Evolutionary conservation across 495 filamentous ascomycete genomes (phyloP), one percentile per base, ranked within the genome.

Genomic region (Clohesyomyces aquaticus): DNA sequence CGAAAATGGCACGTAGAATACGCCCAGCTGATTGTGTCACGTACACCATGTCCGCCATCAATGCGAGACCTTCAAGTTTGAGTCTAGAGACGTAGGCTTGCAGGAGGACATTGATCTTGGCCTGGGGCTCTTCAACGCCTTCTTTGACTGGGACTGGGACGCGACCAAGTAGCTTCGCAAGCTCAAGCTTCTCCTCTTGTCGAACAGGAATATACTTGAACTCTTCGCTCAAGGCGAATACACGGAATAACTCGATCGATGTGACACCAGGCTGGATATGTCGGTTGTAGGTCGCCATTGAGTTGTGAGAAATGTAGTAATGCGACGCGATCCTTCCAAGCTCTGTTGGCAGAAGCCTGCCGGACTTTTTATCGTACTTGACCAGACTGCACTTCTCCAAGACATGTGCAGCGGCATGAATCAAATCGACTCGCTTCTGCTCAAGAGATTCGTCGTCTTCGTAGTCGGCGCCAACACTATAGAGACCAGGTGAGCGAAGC

Each of bases 171-270:
- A 99, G 82, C 72, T 98, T 97, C 12, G 91, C 90, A 18, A 99
- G 81, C 78, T 99, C 94, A 45, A 98, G 79, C 76, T 97, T 97
- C 77, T 99, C 94, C 71, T 99, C 94, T 68, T 96, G 92, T 8
- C 94, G 88, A 45, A 99, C 93, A 0, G 94, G 94, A 53, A 99
- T 98, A 72, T 96, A 99, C 75, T 96, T 98, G 80, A 99, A 99
- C 76, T 99, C 94, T 55, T 94, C 92, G 70, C 94, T 98, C 16
- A 98, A 83, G 16, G 94, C 89, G 71, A 99, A 99, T n/a, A 98
- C 86, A 10, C 94, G 86, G 86, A 99, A 99, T 23, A 99, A 80
- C 72, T 99, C 94, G 59, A 98, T 93, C 18, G 88, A 88, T 18
- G 88, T 89, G 63, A 98, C 90, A 14, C 88, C 89, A 16, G 94